Evolutionary conservation across 1,284 basidiomycete genomes (phyloP).

Genomic region (Erythrobasidium hasegawianum): DNA sequence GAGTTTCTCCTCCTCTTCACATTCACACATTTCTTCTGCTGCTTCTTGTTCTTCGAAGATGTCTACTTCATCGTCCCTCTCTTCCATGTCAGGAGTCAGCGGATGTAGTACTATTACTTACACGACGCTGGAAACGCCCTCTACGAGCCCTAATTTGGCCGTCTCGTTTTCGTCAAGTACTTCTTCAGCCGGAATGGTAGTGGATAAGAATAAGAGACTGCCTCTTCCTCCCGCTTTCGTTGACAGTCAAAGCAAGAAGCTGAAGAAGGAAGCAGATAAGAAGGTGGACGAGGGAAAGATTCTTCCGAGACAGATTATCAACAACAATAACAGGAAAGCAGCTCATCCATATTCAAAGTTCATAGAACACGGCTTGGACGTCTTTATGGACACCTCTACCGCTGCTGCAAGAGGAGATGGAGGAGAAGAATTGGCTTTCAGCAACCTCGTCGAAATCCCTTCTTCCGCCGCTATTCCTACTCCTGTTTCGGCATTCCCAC

Average conservation of each 20-base stretch:
- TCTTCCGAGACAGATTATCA: no score
- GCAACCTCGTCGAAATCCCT: neutral
- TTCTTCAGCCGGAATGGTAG: no score
- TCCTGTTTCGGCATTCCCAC: neutral
- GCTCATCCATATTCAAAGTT: neutral
- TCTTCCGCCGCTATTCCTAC: neutral
- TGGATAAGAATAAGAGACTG: no score
- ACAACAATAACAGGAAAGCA: neutral
- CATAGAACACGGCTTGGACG: constrained; percentile 2
- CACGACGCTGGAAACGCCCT: neutral
- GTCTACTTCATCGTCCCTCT: neutral
- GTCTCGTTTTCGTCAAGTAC: neutral
- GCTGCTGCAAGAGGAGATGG: no score
- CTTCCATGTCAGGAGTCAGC: neutral
- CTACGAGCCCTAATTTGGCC: neutral
- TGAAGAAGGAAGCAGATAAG: no score
- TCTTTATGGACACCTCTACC: neutral
- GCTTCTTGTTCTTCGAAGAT: no score
- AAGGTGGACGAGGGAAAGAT: no score
- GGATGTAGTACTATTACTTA: neutral
- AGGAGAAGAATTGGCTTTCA: no score
- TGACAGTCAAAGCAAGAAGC: no score
- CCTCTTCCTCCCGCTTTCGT: no score
- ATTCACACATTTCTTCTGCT: neutral
- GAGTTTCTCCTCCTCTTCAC: neutral